Conservation (phyloP, 345 rosid species). For the Gossypioides kirkii region DNA sequence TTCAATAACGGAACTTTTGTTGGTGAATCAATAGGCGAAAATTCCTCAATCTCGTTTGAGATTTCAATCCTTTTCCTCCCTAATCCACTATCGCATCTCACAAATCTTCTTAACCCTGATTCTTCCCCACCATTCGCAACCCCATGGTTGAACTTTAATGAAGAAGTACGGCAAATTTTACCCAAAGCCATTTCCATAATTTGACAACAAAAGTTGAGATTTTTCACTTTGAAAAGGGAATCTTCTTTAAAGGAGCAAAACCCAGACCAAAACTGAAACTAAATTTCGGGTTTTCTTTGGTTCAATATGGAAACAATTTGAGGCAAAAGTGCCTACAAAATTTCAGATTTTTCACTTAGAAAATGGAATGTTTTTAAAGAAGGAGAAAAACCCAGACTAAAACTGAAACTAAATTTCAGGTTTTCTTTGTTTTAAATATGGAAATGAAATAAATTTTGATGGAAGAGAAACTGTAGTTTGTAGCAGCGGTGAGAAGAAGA, state of each 20-base stretch:
- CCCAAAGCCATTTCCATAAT: constrained; percentile 40
- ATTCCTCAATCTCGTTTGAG: constrained; percentile 23
- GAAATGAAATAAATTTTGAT: constrained; percentile 5
- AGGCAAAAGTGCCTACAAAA: no score
- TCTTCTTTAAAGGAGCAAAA: background rate
- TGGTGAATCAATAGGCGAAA: constrained; percentile 16
- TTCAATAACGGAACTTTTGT: constrained; percentile 33
- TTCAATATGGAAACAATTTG: background rate
- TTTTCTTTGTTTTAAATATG: background rate
- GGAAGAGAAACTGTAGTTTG: background rate
- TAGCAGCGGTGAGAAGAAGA: constrained; percentile 1
- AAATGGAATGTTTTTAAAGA: background rate
- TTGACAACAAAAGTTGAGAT: background rate
- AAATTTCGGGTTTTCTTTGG: background rate
- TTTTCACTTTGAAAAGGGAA: no score
- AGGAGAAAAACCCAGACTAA: background rate
- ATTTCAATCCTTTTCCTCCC: constrained; percentile 73
- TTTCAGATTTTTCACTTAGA: no score
- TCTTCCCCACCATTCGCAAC: constrained; percentile 20
- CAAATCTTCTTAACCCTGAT: constrained; percentile 35
- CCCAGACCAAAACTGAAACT: background rate
- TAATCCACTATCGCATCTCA: constrained; percentile 42
- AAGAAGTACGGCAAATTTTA: constrained; percentile 26
- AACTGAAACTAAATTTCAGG: background rate
- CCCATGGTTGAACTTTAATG: constrained; percentile 25